These are phyloP conservation scores for Lentinula novae-zelandiae DNA, from an alignment of 1,284 basidiomycete genomes.

Conservation along the genomic window DNA sequence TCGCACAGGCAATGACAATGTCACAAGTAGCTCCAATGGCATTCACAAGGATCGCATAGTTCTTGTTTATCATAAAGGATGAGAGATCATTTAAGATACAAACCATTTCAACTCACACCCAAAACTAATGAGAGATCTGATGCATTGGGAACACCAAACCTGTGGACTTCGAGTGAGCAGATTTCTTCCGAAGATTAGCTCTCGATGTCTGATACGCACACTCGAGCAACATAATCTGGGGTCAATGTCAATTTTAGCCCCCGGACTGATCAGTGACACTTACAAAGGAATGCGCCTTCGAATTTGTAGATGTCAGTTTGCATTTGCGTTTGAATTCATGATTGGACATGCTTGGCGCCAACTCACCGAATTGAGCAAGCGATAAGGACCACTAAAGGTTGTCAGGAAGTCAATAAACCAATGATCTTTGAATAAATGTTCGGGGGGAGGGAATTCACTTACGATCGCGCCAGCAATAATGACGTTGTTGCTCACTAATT, in stretches of 20 bases:
- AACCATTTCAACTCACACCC: neutral
- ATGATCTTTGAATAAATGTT: too few relatives aligned
- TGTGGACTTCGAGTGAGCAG: neutral
- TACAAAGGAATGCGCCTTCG: slow-evolving; percentile 7
- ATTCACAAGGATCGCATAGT: slow-evolving; percentile 10
- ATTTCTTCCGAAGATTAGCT: neutral
- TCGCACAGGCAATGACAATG: slow-evolving; percentile 6
- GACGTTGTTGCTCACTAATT: slow-evolving; percentile 8
- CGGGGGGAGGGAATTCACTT: neutral
- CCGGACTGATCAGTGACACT: neutral
- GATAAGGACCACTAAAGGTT: slow-evolving; percentile 2
- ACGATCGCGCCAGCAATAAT: slow-evolving; percentile 1
- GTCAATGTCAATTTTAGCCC: neutral
- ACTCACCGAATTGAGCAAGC: slow-evolving; percentile 8
- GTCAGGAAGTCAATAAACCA: too few relatives aligned
- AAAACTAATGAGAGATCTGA: slow-evolving; percentile 1
- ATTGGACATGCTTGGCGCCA: neutral
- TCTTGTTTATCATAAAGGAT: neutral
- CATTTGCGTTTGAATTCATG: too few relatives aligned
- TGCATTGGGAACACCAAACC: neutral
- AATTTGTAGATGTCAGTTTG: neutral
- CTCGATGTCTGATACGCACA: neutral
- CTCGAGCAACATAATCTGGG: slow-evolving; percentile 4
- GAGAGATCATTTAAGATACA: neutral
- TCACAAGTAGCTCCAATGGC: slow-evolving; percentile 7